A percentile compares a stretch with the other conserved stretches of the same genome.
Evolutionary conservation across 2,329 filamentous ascomycete genomes (phyloP).

Genomic region (Fonsecaea multimorphosa): DNA sequence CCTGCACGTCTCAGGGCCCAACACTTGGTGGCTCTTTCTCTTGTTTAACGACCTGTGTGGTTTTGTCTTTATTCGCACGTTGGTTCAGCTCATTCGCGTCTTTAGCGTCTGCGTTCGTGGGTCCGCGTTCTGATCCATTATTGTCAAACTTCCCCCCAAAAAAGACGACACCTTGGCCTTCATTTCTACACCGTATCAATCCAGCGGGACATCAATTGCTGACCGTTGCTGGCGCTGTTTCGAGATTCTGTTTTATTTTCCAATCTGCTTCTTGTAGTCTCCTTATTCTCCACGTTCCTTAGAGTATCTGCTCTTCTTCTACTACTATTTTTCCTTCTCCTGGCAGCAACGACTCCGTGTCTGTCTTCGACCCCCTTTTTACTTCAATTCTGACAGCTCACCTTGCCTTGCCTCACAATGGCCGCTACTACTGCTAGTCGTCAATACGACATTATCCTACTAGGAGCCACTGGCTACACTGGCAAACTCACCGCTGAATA

Average conservation of each 20-base stretch:
- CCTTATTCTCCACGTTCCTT: constrained; percentile 24
- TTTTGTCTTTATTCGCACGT: neutral
- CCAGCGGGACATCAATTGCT: constrained; percentile 17
- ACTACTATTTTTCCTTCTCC: neutral
- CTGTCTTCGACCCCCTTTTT: neutral
- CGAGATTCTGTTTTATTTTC: constrained; percentile 12
- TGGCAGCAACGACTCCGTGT: neutral
- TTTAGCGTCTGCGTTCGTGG: constrained; percentile 9
- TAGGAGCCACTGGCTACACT: constrained; percentile 81
- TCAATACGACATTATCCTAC: constrained; percentile 69
- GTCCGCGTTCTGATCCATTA: constrained; percentile 2
- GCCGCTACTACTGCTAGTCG: constrained; percentile 45
- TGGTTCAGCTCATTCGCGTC: constrained; percentile 20
- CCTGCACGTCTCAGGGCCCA: constrained; percentile 17
- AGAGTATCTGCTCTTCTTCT: neutral
- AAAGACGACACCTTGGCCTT: constrained; percentile 21
- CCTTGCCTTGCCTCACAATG: constrained; percentile 45
- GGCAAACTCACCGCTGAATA: constrained; percentile 78
- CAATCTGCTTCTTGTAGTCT: constrained; percentile 13
- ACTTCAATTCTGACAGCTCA: neutral
- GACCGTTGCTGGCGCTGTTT: constrained; percentile 2
- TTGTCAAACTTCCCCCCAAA: constrained; percentile 11
- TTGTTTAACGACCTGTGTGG: constrained; percentile 8
- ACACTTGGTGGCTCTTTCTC: neutral
- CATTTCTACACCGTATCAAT: constrained; percentile 18